Conservation (phyloP, 106 monocot species). For the Dactylorhiza incarnata region DNA sequence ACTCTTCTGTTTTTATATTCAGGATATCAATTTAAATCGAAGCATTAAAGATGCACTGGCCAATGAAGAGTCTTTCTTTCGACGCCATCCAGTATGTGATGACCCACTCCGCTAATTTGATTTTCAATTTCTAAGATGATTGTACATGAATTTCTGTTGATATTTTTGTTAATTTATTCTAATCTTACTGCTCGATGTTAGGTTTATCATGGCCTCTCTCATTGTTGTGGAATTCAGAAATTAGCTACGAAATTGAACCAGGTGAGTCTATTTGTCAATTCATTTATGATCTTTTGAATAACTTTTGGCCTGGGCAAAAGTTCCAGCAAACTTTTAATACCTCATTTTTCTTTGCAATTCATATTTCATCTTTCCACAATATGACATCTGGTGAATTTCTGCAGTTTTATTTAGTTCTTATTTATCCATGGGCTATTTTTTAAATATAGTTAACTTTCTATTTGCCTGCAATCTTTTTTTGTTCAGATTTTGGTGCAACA, state of each 20-base stretch:
- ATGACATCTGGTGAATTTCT: background rate
- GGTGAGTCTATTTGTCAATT: slow-evolving; percentile 26
- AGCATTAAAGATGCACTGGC: slow-evolving; percentile 88
- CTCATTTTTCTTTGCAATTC: background rate
- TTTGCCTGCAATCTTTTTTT: slow-evolving; percentile 3
- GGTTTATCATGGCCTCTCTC: slow-evolving; percentile 85
- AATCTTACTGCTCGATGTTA: slow-evolving; percentile 12
- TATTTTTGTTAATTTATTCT: background rate
- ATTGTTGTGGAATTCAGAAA: slow-evolving; percentile 90
- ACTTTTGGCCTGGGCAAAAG: background rate
- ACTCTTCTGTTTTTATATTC: slow-evolving; percentile 8
- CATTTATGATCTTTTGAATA: background rate
- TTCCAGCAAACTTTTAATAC: background rate
- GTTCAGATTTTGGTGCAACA: slow-evolving; percentile 92
- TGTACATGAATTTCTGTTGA: background rate
- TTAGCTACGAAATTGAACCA: slow-evolving; percentile 96
- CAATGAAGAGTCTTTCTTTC: slow-evolving; percentile 81
- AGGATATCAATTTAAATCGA: slow-evolving; percentile 84
- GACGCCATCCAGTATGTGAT: slow-evolving; percentile 52
- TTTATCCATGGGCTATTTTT: background rate
- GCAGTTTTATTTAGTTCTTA: background rate
- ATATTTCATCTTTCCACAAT: background rate
- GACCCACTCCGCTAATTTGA: background rate
- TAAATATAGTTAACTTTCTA: background rate
- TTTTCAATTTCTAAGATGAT: background rate